Evolutionary conservation across 1,284 basidiomycete species (phyloP).

Genomic region (Fomitiporia mediterranea): DNA sequence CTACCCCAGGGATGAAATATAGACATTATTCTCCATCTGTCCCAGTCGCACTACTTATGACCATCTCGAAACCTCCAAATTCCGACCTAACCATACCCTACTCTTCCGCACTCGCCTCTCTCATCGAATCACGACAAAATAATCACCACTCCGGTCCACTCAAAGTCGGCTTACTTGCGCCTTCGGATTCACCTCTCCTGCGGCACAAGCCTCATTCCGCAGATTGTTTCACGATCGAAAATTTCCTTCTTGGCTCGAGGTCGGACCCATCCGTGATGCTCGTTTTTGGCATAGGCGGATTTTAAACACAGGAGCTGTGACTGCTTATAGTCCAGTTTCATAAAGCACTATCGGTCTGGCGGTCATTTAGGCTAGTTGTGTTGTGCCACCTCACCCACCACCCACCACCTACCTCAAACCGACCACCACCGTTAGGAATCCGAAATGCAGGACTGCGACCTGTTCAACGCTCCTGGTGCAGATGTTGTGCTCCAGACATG

Average conservation of each 20-base stretch:
- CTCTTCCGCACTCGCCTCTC: slow-evolving; percentile 24
- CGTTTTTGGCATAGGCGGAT: slow-evolving; percentile 86
- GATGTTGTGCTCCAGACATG: slow-evolving; percentile 25
- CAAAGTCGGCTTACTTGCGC: slow-evolving; percentile 67
- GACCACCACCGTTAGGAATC: too few species aligned
- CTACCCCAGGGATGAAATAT: slow-evolving; percentile 99
- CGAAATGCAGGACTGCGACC: background rate
- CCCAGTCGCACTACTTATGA: slow-evolving; percentile 73
- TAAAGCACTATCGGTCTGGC: too few species aligned
- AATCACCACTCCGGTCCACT: slow-evolving; percentile 17
- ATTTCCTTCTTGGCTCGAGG: slow-evolving; percentile 53
- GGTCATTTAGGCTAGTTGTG: too few species aligned
- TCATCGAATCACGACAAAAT: slow-evolving; percentile 39
- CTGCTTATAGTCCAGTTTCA: too few species aligned
- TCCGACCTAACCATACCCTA: slow-evolving; percentile 30
- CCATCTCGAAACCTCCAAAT: slow-evolving; percentile 38
- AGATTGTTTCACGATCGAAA: slow-evolving; percentile 43
- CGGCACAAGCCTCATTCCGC: slow-evolving; percentile 43
- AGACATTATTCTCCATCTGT: slow-evolving; percentile 92
- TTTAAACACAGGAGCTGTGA: slow-evolving; percentile 84
- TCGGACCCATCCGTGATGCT: slow-evolving; percentile 67
- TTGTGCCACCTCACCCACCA: too few species aligned
- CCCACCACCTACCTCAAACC: too few species aligned
- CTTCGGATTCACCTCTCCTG: slow-evolving; percentile 58
- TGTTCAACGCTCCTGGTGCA: slow-evolving; percentile 3